These are phyloP conservation scores for Dendryphion nanum DNA, from an alignment of 2,329 filamentous ascomycete genomes.

Conservation along the genomic window DNA sequence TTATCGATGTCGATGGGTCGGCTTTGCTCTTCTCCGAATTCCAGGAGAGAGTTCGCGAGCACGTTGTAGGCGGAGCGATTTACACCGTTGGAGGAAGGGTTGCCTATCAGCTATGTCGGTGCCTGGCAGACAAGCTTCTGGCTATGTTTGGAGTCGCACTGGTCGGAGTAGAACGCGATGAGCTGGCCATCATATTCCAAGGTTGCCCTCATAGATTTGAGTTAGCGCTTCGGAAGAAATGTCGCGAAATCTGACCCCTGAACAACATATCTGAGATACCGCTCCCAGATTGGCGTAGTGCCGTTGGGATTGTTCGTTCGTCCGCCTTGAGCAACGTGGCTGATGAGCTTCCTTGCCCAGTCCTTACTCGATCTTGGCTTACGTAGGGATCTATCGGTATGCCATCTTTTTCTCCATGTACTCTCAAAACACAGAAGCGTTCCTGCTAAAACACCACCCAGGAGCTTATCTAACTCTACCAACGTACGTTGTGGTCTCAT, in stretches of 20 bases:
- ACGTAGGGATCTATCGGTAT: slow-evolving; percentile 21
- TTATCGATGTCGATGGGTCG: too few relatives aligned
- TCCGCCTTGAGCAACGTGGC: slow-evolving; percentile 18
- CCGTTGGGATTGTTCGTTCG: slow-evolving; percentile 18
- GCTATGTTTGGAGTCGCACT: slow-evolving; percentile 21
- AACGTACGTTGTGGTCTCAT: background rate
- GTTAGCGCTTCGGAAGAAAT: too few relatives aligned
- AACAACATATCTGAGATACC: slow-evolving; percentile 17
- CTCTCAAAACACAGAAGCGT: slow-evolving; percentile 45
- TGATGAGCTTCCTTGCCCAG: slow-evolving; percentile 18
- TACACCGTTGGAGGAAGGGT: too few relatives aligned
- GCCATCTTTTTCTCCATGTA: slow-evolving; percentile 48
- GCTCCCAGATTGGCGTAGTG: slow-evolving; percentile 24
- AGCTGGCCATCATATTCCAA: slow-evolving; percentile 18
- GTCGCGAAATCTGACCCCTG: too few relatives aligned
- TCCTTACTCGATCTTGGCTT: slow-evolving; percentile 20
- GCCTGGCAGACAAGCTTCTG: slow-evolving; percentile 25
- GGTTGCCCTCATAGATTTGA: slow-evolving; percentile 4
- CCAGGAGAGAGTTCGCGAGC: too few relatives aligned
- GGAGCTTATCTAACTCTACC: background rate
- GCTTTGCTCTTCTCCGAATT: too few relatives aligned
- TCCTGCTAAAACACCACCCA: slow-evolving; percentile 1
- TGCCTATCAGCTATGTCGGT: slow-evolving; percentile 15
- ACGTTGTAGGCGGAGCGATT: too few relatives aligned
- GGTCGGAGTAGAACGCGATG: slow-evolving; percentile 24